Evolutionary conservation across 441 rosid species (phyloP), one percentile per base, ranked within the genome.

Genomic region (Aquilaria agallochum): DNA sequence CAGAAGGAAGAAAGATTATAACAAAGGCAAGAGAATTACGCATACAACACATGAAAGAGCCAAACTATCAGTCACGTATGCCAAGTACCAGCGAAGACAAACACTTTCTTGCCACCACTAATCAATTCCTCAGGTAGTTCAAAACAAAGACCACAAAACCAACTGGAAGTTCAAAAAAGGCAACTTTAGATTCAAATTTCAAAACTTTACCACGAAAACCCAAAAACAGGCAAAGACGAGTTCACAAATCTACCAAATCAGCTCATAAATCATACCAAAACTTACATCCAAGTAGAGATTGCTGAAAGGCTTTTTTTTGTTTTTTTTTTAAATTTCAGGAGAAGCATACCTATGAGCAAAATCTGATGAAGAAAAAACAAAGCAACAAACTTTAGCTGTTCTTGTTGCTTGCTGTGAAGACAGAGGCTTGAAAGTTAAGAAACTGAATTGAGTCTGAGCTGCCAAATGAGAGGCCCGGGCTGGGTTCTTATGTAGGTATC

Each of bases 261-360:
- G 51, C 1, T 2, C 30, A 31, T 12, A 56, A 31, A 56, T 31
- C 11, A 59, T 66, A 14, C 30, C 27, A 20, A 36, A 36, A 1
- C 42, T 36, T 36, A 8, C 31, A 40, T 4, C 51, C 32, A 49
- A 42, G 31, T n/a, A 4, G 57, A 59, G 32, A 51, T 31, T 30
- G 27, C 27, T 3, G 12, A 56, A 36, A 8, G 42, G 46, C 9
- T 33, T 51, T 57, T 33, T 51, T 57, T 59, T 45, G 52, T 32
- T 51, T 36, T 55, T 55, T 42, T 53, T 13, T 58, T 53, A 55
- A 62, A 6, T 31, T n/a, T 5, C 6, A 8, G 11, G 40, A 51
- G 57, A 70, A 32, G 64, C 72, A 49, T 68, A 83, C 85, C 83
- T 70, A 44, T 56, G 9, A 50, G 64, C 36, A 59, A 42, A 31